Base-by-base conservation (phyloP, 495 filamentous ascomycete species). In the Neurospora discreta region DNA sequence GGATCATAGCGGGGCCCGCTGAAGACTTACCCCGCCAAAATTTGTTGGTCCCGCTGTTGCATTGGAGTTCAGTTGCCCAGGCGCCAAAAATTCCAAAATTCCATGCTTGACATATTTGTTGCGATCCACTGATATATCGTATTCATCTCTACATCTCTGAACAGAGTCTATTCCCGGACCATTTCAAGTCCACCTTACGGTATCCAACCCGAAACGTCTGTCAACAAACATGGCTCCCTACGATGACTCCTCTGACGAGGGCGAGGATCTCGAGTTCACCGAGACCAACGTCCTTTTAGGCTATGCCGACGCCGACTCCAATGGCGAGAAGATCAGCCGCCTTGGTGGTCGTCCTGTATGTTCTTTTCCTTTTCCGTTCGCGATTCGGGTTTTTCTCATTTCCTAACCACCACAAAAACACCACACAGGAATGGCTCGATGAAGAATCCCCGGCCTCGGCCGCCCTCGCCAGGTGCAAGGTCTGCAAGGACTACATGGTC, bases 231-330 rank as follows among this genome's bases (percentile, higher is more conserved):
- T 98, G 95, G 89, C 90, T 69, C 83, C 87, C 20, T 93, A 96
- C 78, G 92, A 95, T 75, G 95, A 91, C 78, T 95, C 98, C 77
- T 92, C 92, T 39, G 93, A 91, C 4, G 87, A 82, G 8, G 90
- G 85, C 39, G 92, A 92, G 60, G 88, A 90, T 38, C 87, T 87
- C 42, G 84, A 90, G 73, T 93, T 90, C 77, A 93, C 90, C 11
- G 92, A 94, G 78, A 99, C 95, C 20, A 91, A 90, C 74, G 93
- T 97, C 7, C 88, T 98, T 2, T 89, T 99, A 30, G 95, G 95
- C 20, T 98, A 97, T 79, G 90, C 94, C 8, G 92, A 93, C 1
- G 89, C 88, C 74, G 92, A 95, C 74, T 80, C 93, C 7, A 90
- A 91, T 41, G 92, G 93, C 38, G 94, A 99, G 77, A 84, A 85